phyloP scores from a whole-genome alignment of 1,284 basidiomycete genomes.

The Sanghuangporus sanghuang region DNA sequence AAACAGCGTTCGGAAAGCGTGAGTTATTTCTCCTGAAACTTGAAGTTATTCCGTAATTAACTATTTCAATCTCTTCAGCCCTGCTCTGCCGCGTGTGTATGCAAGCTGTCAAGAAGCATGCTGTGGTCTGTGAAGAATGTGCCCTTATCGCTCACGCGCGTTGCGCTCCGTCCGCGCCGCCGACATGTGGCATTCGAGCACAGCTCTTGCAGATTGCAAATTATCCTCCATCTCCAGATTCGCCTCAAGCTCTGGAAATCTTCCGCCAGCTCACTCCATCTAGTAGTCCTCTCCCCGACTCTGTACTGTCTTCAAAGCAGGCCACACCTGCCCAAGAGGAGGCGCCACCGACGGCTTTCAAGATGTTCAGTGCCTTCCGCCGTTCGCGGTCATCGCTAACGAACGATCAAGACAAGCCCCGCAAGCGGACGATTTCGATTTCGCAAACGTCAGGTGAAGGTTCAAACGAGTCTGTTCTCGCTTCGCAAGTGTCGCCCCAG shows the following conservation, averaged over 20 bases:
- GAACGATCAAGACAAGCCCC: slow-evolving; percentile 23
- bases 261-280: slow-evolving; percentile 31
- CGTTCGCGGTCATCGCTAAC: slow-evolving; percentile 45
- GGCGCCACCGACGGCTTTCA: slow-evolving; percentile 53
- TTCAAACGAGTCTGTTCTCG: slow-evolving; percentile 20
- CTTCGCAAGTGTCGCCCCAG: background rate
- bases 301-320: slow-evolving; percentile 44
- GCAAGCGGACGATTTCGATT: background rate
- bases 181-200: slow-evolving; percentile 79
- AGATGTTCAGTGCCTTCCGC: slow-evolving; percentile 58
- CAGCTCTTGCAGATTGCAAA: slow-evolving; percentile 68
- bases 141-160: slow-evolving; percentile 83
- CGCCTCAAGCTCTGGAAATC: slow-evolving; percentile 45
- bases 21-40: slow-evolving; percentile 28
- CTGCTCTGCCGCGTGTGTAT: slow-evolving; percentile 86
- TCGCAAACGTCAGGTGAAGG: slow-evolving; percentile 22
- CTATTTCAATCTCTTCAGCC: slow-evolving; percentile 42
- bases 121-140: slow-evolving; percentile 85
- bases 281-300: slow-evolving; percentile 49
- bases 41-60: background rate
- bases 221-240: slow-evolving; percentile 55
- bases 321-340: slow-evolving; percentile 20
- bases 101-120: slow-evolving; percentile 77
- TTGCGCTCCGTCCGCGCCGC: slow-evolving; percentile 70
- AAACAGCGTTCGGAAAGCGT: slow-evolving; percentile 91